These are phyloP conservation scores for Chlorophyllum brunneum DNA, from an alignment of 768 basidiomycete species.

Conservation along the genomic window DNA sequence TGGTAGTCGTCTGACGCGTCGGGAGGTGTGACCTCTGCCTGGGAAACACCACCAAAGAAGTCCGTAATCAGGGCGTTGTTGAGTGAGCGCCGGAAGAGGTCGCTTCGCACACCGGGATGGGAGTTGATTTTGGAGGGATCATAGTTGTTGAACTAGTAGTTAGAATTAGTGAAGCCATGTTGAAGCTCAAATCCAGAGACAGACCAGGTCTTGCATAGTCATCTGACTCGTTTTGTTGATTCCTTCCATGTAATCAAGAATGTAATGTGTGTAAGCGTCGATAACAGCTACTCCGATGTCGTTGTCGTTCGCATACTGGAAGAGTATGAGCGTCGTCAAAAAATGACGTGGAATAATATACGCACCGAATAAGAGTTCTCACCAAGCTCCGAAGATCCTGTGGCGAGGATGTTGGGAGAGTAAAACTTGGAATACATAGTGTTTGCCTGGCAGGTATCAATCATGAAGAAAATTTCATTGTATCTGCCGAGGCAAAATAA, in stretches of 20 bases:
- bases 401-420: conserved; percentile 90
- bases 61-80: conserved; percentile 66
- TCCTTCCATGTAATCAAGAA: conserved; percentile 87
- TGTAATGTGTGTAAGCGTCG: conserved; percentile 89
- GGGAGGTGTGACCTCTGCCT: conserved; percentile 57
- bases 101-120: conserved; percentile 83
- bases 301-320: conserved; percentile 85
- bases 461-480: conserved; percentile 97
- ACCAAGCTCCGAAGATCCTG: conserved; percentile 77
- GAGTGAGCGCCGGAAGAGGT: conserved; percentile 72
- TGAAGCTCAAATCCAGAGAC: conserved; percentile 22
- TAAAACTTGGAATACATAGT: conserved; percentile 93
- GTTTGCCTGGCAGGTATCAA: conserved; percentile 97
- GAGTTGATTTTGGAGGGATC: conserved; percentile 74
- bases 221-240: conserved; percentile 86
- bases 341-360: conserved; percentile 6
- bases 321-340: background rate
- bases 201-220: conserved; percentile 78
- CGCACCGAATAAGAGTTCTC: conserved; percentile 93
- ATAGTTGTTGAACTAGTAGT: conserved; percentile 74
- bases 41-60: conserved; percentile 86
- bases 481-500: conserved; percentile 46
- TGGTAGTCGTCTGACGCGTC: background rate
- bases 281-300: conserved; percentile 97
- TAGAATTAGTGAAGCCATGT: background rate